Conservation (phyloP, 2,329 filamentous ascomycete species). For the Fusarium euwallaceae region DNA sequence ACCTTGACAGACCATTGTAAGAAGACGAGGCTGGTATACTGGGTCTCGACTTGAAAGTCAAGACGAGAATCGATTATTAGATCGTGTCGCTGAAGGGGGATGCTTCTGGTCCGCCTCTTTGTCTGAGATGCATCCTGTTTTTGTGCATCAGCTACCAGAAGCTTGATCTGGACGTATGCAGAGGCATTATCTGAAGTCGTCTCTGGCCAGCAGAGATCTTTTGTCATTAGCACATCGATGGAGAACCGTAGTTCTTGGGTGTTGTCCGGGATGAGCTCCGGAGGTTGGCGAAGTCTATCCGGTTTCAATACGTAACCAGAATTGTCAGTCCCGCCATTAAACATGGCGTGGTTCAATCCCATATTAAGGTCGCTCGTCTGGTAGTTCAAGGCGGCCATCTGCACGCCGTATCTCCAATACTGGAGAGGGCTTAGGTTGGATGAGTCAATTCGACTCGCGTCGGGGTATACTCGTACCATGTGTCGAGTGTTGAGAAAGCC, state of each 20-base stretch:
- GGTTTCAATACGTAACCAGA: conserved; percentile 16
- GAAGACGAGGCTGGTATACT: conserved; percentile 1
- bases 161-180: not conserved
- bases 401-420: conserved; percentile 24
- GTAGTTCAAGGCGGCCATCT: conserved; percentile 32
- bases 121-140: not conserved
- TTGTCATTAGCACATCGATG: conserved; percentile 10
- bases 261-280: not conserved
- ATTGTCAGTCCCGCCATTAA: not conserved
- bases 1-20: conserved; percentile 2
- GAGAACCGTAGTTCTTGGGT: not conserved
- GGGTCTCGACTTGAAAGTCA: not conserved
- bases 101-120: not conserved
- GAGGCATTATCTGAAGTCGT: rapidly evolving
- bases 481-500: not conserved
- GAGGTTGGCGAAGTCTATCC: not conserved
- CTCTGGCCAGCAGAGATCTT: not conserved
- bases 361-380: conserved; percentile 19
- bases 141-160: conserved; percentile 2
- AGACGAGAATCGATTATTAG: conserved; percentile 1
- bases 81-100: rapidly evolving
- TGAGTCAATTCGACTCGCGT: conserved; percentile 28
- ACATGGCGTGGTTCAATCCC: conserved; percentile 21
- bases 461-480: conserved; percentile 27
- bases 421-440: conserved; percentile 23